Evolutionary conservation across 1,139 yeast species (phyloP), one percentile per base, ranked within the genome.

Genomic region (Spathaspora sp.): DNA sequence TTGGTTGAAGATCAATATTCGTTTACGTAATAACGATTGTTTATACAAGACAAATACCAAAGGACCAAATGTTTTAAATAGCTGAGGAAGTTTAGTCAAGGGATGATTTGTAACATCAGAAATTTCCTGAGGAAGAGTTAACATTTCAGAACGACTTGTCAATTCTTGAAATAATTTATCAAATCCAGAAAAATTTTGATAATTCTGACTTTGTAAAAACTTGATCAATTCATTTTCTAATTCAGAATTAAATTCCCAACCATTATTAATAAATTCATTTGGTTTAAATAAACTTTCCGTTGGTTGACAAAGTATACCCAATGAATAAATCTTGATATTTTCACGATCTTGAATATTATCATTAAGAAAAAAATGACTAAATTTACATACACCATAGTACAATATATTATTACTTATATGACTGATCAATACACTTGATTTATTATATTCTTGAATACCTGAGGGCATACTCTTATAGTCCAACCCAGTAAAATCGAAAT

Each of bases 401-500:
- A 62, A 58, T 45, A 63, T 64, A 16, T 54, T 58, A 2, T 64
- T 52, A 31, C 45, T 38, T 10, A 51, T 51, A 44, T 74, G 79
- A 42, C 70, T 61, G 41, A 73, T 54, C 31, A 69, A 54, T 6
- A 72, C 63, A 8, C 71, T 62, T 53, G 88, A 91, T 38, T 70
- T 62, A 10, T 64, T 61, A 23, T 71, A 72, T 37, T 82, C 80
- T 59, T 89, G 97, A n/a, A 89, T 73, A 1, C 97, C 96, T 0
- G 95, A 85, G 1, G 97, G 97, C 45, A 90, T 67, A 10, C 84
- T 75, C 55, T 86, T 84, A 64, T 78, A 89, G 61, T 90, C 97
- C 16, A 89, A 57, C 4, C 77, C 78, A 2, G 58, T 55, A 25
- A 71, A 54, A 23, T 60, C 55, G 6, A 69, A 46, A 18, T 51